Evolutionary conservation across 495 filamentous ascomycete genomes (phyloP).

Genomic region (Penicillium samsonianum): DNA sequence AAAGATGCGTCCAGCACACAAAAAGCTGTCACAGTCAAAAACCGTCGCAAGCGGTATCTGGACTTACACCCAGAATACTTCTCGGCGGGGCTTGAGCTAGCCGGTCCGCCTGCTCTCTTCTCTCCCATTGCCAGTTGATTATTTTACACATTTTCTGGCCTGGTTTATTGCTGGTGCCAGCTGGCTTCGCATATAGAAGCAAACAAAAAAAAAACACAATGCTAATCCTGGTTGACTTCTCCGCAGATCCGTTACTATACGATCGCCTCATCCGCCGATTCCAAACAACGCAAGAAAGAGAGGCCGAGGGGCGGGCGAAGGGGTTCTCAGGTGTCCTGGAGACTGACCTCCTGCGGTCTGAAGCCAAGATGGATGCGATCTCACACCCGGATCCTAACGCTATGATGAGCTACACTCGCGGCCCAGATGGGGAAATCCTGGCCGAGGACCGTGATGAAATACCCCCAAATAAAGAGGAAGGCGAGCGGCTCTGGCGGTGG

Average conservation of each 20-base stretch:
- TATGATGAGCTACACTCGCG: conserved; percentile 47
- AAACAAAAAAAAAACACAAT: conserved; percentile 9
- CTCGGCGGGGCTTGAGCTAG: conserved; percentile 61
- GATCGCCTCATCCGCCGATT: conserved; percentile 78
- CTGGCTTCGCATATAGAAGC: conserved; percentile 13
- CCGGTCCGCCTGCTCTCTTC: conserved; percentile 54
- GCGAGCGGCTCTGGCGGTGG: conserved; percentile 62
- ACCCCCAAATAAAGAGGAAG: conserved; percentile 63
- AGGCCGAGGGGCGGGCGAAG: conserved; percentile 67
- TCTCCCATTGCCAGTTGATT: conserved; percentile 24
- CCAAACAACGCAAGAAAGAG: conserved; percentile 70
- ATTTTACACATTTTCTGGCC: conserved; percentile 1
- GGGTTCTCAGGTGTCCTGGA: conserved; percentile 75
- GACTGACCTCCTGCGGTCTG: conserved; percentile 68
- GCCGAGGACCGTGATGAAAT: conserved; percentile 59
- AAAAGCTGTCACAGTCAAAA: conserved; percentile 51
- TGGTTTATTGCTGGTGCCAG: conserved; percentile 8
- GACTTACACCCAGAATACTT: conserved; percentile 67
- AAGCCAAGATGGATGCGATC: conserved; percentile 69
- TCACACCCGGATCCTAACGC: conserved; percentile 54
- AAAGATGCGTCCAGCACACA: conserved; percentile 16
- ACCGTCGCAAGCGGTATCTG: conserved; percentile 65
- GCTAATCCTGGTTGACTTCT: conserved; percentile 25
- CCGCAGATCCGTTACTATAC: conserved; percentile 74
- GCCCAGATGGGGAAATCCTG: conserved; percentile 56